Evolutionary conservation across 441 rosid genomes (phyloP), one percentile per base, ranked within the genome.

Genomic region (Corymbia citriodora): DNA sequence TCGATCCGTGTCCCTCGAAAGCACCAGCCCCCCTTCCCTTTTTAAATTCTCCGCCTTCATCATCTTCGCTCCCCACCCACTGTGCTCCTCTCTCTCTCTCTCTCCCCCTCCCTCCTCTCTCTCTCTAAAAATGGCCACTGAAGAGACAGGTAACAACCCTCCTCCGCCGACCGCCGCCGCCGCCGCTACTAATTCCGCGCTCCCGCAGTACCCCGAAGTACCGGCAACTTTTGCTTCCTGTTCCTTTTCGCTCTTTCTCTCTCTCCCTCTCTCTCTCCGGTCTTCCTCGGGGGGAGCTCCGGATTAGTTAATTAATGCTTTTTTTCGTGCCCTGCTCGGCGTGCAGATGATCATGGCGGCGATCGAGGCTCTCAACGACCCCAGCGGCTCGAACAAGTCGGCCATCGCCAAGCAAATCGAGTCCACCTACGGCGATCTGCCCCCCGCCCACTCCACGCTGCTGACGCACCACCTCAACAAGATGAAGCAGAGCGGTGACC

Each of bases 321-420:
- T 29, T 14, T 15, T 49, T 50, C 48, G 40, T 53, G 57, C 55
- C 50, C 14, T 36, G 23, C 27, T 12, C 29, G 50, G 18, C 85
- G 89, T 89, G 19, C 36, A 96, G 99, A 90, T 96, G 97, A 96
- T 97, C 68, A 92, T 95, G 93, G 95, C 92, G 57, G 99, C 99
- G 33, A 94, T 96, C 27, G 97, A 96, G 90, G 95, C 94, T 5
- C 89, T 93, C 72, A 88, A 92, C 92, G 97, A 95, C 63, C 59
- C 88, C 63, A 89, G 57, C 16, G 98, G 98, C 12, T 92, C 95
- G 55, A 95, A 88, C 92, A 95, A 96, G 92, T 89, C 96, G 81
- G 93, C 93, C 68, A 96, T 97, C 88, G 89, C 95, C 17, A 92
- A 90, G 88, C 94, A 95, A 87, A 96, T 97, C 59, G 99, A 95